Conservation (phyloP, 1,139 yeast species). For the Nadsonia commutata region DNA sequence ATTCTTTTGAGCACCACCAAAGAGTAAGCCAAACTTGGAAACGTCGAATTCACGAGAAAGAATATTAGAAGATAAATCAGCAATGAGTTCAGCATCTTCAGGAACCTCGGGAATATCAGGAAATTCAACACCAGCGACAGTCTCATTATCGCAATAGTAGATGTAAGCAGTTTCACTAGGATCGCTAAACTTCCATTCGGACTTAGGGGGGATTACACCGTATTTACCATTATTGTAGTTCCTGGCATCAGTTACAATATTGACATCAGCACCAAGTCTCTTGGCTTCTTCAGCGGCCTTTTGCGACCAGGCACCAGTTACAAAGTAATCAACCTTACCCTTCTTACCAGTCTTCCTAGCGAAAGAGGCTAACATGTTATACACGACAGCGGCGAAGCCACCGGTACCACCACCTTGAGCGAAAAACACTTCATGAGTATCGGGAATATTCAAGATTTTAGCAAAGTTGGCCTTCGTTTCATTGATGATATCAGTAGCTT, state of each 20-base stretch:
- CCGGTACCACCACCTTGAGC: slow-evolving; percentile 97
- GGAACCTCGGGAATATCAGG: slow-evolving; percentile 41
- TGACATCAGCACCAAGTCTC: slow-evolving; percentile 67
- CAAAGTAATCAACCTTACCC: slow-evolving; percentile 75
- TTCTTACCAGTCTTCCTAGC: slow-evolving; percentile 44
- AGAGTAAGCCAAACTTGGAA: slow-evolving; percentile 67
- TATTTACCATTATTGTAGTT: slow-evolving; percentile 36
- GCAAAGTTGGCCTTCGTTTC: slow-evolving; percentile 54
- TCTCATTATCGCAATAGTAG: slow-evolving; percentile 90
- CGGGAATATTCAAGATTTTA: slow-evolving; percentile 61
- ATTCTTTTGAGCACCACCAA: slow-evolving; percentile 91
- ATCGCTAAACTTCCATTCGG: slow-evolving; percentile 39
- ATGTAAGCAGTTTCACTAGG: slow-evolving; percentile 59
- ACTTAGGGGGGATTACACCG: slow-evolving; percentile 52
- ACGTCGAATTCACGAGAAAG: slow-evolving; percentile 71
- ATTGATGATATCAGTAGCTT: slow-evolving; percentile 65
- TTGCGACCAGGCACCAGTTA: slow-evolving; percentile 89
- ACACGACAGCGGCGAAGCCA: slow-evolving; percentile 78
- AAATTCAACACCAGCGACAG: slow-evolving; percentile 90
- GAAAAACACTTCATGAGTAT: slow-evolving; percentile 84
- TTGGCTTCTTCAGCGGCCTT: slow-evolving; percentile 77
- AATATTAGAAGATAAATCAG: slow-evolving; percentile 90
- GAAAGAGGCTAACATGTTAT: slow-evolving; percentile 65
- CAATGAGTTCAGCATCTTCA: slow-evolving; percentile 59
- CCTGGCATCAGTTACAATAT: slow-evolving; percentile 54